Evolutionary conservation across 2,329 filamentous ascomycete genomes (phyloP).

Genomic region (Colletotrichum tabaci): DNA sequence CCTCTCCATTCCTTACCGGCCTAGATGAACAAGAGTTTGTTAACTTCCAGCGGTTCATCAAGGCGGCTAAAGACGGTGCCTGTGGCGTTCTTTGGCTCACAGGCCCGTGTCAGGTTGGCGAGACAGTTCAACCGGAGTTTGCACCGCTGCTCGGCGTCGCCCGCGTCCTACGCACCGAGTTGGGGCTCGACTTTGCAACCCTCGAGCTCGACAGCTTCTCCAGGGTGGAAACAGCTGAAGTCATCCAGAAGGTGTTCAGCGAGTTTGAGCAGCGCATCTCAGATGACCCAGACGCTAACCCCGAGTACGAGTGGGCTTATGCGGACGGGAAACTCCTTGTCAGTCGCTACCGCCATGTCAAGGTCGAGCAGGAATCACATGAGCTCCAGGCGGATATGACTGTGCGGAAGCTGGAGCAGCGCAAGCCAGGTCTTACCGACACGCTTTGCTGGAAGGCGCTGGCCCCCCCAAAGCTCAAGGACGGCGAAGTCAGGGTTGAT

Average conservation of each 20-base stretch:
- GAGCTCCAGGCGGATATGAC: conserved; percentile 6
- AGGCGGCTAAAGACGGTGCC: not conserved
- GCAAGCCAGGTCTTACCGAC: conserved; percentile 10
- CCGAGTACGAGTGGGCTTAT: conserved; percentile 52
- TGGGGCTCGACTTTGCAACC: conserved; percentile 15
- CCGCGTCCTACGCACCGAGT: conserved; percentile 45
- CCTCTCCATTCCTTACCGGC: not conserved
- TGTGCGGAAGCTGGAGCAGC: conserved; percentile 11
- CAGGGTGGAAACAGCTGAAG: not conserved
- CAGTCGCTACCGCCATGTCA: conserved; percentile 42
- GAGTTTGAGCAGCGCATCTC: conserved; percentile 6
- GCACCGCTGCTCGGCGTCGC: conserved; percentile 43
- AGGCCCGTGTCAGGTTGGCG: conserved; percentile 20
- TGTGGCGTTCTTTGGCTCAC: conserved; percentile 33
- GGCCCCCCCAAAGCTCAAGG: not conserved
- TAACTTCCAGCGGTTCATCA: conserved; percentile 34
- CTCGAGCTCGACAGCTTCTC: conserved; percentile 12
- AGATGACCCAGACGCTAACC: conserved; percentile 34
- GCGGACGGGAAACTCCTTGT: conserved; percentile 46
- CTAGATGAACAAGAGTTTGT: conserved; percentile 32
- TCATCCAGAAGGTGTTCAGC: conserved; percentile 10
- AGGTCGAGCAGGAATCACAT: conserved; percentile 44
- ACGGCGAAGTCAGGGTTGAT: conserved; percentile 10
- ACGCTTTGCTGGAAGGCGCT: conserved; percentile 18
- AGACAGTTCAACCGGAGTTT: conserved; percentile 32